These are phyloP conservation scores for Mrakia blollopis DNA, from an alignment of 768 basidiomycete species.

Conservation along the genomic window DNA sequence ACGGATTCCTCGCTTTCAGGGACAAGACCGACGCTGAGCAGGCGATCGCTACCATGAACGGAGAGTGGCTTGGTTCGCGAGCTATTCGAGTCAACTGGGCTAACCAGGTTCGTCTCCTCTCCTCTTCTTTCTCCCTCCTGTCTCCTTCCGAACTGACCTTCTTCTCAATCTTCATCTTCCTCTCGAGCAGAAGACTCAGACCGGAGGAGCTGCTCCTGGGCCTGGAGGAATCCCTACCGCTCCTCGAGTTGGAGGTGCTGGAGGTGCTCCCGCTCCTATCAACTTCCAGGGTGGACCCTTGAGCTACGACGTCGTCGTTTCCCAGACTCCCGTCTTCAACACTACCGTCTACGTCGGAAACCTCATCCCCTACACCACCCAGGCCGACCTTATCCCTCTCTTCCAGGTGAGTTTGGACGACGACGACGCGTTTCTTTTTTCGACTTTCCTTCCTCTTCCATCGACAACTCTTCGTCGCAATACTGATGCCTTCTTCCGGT, in stretches of 20 bases:
- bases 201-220: conserved; percentile 47
- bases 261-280: conserved; percentile 67
- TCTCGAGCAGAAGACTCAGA: conserved; percentile 71
- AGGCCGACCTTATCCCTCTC: conserved; percentile 93
- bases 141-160: neutral
- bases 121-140: neutral
- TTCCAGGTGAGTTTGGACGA: conserved; percentile 53
- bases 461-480: neutral
- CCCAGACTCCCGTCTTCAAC: conserved; percentile 90
- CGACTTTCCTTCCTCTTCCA: neutral
- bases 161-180: neutral
- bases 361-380: conserved; percentile 92
- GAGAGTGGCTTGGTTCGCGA: conserved; percentile 96
- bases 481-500: neutral
- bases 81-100: conserved; percentile 99
- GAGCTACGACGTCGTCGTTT: conserved; percentile 86
- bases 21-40: conserved; percentile 99
- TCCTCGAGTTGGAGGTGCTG: conserved; percentile 24
- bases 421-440: neutral
- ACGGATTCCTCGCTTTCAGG: conserved; percentile 44
- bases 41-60: conserved; percentile 99
- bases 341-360: conserved; percentile 98
- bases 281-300: conserved; percentile 85
- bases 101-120: conserved; percentile 53
- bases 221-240: conserved; percentile 32